A percentile compares a stretch with the other conserved stretches of the same genome.
Conservation (phyloP, 2,329 filamentous ascomycete genomes). For the Ophiostoma novo-ulmi region DNA sequence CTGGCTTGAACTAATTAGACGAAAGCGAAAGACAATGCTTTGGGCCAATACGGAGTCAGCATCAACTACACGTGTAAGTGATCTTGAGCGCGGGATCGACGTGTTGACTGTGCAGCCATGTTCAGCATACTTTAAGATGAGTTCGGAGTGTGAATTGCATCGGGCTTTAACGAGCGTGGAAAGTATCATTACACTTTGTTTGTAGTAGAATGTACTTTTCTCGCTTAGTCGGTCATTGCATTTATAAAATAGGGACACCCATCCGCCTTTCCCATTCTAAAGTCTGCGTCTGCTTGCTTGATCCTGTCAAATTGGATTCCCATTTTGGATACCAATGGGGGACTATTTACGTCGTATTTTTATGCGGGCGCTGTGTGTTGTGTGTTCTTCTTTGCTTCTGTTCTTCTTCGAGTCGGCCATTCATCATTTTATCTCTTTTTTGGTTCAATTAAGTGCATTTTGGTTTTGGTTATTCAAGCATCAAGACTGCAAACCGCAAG, state of each 20-base stretch:
- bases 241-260: background rate
- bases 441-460: too few species aligned
- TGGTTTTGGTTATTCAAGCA: background rate
- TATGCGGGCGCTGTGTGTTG: background rate
- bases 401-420: too few species aligned
- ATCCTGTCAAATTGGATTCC: background rate
- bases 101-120: background rate
- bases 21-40: conserved; percentile 5
- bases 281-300: background rate
- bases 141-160: background rate
- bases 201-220: background rate
- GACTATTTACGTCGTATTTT: background rate
- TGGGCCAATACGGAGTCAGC: conserved; percentile 21
- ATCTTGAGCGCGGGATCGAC: conserved; percentile 16
- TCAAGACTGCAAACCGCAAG: background rate
- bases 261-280: background rate
- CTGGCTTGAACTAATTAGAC: background rate
- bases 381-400: background rate
- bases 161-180: background rate
- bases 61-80: conserved; percentile 23
- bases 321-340: background rate
- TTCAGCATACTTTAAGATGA: background rate
- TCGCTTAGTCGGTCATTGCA: background rate
- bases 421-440: too few species aligned
- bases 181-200: background rate